A percentile compares a stretch with the other conserved stretches of the same genome.
Conservation (phyloP, 257 asterid species). For the Paulownia fortunei region DNA sequence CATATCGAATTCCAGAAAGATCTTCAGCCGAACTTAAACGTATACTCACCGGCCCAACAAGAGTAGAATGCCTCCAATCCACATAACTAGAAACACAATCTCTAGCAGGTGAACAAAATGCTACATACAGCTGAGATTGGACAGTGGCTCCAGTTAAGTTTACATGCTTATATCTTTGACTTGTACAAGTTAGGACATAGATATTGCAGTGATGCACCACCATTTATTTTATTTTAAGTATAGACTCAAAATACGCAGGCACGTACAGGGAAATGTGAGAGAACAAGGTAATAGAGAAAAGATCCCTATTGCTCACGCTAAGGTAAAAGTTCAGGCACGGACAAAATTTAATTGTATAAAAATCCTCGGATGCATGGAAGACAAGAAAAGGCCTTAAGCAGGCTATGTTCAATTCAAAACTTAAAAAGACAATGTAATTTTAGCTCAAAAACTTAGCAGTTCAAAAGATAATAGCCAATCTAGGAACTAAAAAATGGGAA, state of each 20-base stretch:
- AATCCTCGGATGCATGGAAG: background rate
- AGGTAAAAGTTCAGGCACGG: too few species aligned
- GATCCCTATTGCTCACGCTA: background rate
- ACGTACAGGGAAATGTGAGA: background rate
- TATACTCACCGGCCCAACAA: constrained; percentile 69
- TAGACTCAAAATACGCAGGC: background rate
- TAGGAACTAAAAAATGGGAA: background rate
- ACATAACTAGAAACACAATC: constrained; percentile 59
- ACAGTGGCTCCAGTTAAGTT: constrained; percentile 19
- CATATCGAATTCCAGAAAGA: background rate
- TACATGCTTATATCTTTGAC: too few species aligned
- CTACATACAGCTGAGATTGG: constrained; percentile 60
- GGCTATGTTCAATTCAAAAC: constrained; percentile 1
- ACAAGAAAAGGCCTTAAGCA: background rate
- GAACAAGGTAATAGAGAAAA: background rate
- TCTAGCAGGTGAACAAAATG: constrained; percentile 79
- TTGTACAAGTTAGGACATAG: background rate
- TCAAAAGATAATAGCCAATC: background rate
- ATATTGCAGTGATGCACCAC: too few species aligned
- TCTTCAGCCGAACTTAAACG: background rate
- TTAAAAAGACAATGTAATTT: background rate
- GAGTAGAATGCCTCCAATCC: constrained; percentile 81
- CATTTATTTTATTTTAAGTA: too few species aligned
- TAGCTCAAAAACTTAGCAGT: background rate
- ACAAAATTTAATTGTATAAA: too few species aligned